Percentiles rank a stretch among this genome's conserved stretches.
Evolutionary conservation across 2,329 filamentous ascomycete species (phyloP).

Genomic region (Aspergillus latus): DNA sequence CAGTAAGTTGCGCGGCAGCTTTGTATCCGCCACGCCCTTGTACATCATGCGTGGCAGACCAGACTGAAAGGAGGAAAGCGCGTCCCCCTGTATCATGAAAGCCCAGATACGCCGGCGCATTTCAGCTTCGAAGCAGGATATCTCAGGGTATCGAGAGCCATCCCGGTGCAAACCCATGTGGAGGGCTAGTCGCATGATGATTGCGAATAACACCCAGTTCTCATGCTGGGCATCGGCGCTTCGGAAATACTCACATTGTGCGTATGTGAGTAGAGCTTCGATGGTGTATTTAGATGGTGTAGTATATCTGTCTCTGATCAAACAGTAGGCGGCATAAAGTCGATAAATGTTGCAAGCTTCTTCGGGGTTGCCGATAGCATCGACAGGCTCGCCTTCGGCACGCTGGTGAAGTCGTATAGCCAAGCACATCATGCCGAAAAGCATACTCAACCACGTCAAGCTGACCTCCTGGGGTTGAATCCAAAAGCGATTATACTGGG

Average conservation of each 20-base stretch:
- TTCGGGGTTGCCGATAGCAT: background rate
- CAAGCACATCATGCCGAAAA: slow-evolving; percentile 8
- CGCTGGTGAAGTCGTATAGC: slow-evolving; percentile 1
- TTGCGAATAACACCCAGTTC: slow-evolving; percentile 29
- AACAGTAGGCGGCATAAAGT: background rate
- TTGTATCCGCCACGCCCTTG: slow-evolving; percentile 39
- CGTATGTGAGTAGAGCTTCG: slow-evolving; percentile 4
- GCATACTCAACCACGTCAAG: slow-evolving; percentile 4
- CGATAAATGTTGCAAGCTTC: background rate
- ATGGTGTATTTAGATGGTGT: slow-evolving; percentile 3
- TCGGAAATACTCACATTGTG: slow-evolving; percentile 4
- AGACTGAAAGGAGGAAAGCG: slow-evolving; percentile 39
- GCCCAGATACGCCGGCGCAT: slow-evolving; percentile 39
- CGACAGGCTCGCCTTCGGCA: background rate
- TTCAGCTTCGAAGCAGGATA: slow-evolving; percentile 37
- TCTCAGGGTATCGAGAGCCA: slow-evolving; percentile 34
- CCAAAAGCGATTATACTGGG: slow-evolving; percentile 7
- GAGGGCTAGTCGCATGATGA: slow-evolving; percentile 31
- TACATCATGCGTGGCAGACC: slow-evolving; percentile 42
- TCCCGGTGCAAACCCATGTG: slow-evolving; percentile 49
- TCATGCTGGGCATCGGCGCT: slow-evolving; percentile 4
- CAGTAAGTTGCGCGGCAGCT: slow-evolving; percentile 41
- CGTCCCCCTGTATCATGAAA: slow-evolving; percentile 38
- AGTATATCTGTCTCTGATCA: slow-evolving; percentile 2
- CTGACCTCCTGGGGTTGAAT: background rate